Base-by-base conservation (phyloP, 2,329 filamentous ascomycete genomes). In the Sarocladium brachiariae region DNA sequence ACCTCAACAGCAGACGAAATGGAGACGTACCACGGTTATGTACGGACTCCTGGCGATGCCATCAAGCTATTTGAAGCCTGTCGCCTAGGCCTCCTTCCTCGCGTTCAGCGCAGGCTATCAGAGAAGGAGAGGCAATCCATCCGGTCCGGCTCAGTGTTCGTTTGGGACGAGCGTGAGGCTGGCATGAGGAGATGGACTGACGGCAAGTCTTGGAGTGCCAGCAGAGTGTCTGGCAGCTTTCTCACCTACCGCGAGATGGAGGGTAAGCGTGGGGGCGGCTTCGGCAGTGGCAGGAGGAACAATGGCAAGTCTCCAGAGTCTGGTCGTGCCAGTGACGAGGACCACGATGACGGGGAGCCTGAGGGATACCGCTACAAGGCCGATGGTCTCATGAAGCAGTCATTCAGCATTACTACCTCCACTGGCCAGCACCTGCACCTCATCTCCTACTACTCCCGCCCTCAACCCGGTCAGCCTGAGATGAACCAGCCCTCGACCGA, bases 41-140 rank as follows among this genome's bases (percentile, higher is more conserved):
- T 99, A 63, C 88, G 91, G 70, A 95, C 91, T n/a, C 92, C 93
- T 34, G 86, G 84, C 62, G 93, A 99, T 70, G 93, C 93, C 59
- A 96, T 99, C 72, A 91, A 96, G 65, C 78, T 99, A n/a, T 97
- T 99, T 65, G 93, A 97, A 70, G 93, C 93, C 54, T 99, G 92
- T 69, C 81, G 92, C 56, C 76, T 96, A 41, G 93, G 93, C 50
- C 75, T 95, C 46, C 74, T 97, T 45, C 93, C 93, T 25, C 83
- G 93, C 57, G 93, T 99, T 5, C 93, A 97, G 72, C 81, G 93
- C 58, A 80, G 93, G 60, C 72, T 96, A 53, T 97, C 93, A 2
- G 93, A 99, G 69, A 97, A 97, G 71, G 93, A 99, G 71, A 82
- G 93, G 54, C 91, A 96, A 65, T 89, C 89, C 3, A 99, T 99